Conservation (phyloP, 2,329 filamentous ascomycete genomes). For the Scytalidium lignicola region DNA sequence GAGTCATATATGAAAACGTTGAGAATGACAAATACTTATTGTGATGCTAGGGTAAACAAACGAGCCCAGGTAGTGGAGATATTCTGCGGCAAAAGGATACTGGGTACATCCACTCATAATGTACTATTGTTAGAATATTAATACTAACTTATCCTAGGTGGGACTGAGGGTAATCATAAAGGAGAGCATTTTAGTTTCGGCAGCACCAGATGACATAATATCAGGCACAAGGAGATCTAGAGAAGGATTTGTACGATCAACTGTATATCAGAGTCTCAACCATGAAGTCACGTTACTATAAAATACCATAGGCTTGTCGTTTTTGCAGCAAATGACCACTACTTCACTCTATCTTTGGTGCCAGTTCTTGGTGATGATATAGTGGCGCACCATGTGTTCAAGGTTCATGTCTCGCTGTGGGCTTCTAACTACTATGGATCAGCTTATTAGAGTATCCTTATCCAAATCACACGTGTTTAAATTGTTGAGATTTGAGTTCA, state of each 20-base stretch:
- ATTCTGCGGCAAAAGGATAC: constrained; percentile 74
- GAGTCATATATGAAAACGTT: constrained; percentile 30
- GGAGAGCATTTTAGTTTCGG: constrained; percentile 2
- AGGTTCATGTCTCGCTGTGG: background rate
- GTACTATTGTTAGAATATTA: background rate
- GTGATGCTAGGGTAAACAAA: constrained; percentile 59
- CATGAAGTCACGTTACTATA: background rate
- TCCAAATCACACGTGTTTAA: too few species aligned
- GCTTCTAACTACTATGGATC: background rate
- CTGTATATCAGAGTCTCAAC: background rate
- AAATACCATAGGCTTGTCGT: background rate
- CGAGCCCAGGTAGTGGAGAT: constrained; percentile 52
- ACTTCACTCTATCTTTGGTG: background rate
- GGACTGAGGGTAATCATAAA: constrained; percentile 20
- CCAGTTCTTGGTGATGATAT: too few species aligned
- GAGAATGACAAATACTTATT: constrained; percentile 7
- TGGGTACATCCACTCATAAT: constrained; percentile 49
- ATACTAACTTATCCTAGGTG: constrained; percentile 19
- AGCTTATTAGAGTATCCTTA: too few species aligned
- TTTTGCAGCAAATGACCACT: background rate
- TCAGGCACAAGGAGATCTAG: background rate
- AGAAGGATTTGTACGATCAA: background rate
- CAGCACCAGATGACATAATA: background rate
- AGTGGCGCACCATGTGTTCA: too few species aligned
- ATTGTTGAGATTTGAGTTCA: too few species aligned